phyloP scores from a whole-genome alignment of 1,284 basidiomycete species.

The Trichosporon inkin region DNA sequence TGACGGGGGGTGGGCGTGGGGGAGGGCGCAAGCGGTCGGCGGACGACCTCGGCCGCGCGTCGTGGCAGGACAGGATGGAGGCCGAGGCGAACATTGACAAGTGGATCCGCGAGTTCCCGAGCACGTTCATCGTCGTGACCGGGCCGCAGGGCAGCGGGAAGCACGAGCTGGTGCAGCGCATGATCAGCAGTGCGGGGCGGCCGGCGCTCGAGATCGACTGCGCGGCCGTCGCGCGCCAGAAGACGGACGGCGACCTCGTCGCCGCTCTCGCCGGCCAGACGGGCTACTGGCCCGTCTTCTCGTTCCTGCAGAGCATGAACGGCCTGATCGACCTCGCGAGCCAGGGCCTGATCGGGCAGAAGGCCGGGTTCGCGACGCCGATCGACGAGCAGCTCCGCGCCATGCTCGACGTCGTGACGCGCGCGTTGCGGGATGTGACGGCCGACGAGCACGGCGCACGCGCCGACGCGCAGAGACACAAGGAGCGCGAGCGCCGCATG shows the following conservation, averaged over 20 bases:
- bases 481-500: conserved; percentile 26
- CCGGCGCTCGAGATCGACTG: conserved; percentile 77
- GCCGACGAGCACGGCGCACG: conserved; percentile 50
- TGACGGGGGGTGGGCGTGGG: not conserved
- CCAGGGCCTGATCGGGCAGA: conserved; percentile 89
- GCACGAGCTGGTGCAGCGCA: conserved; percentile 61
- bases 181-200: conserved; percentile 60
- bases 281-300: conserved; percentile 80
- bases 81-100: conserved; percentile 62
- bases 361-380: conserved; percentile 82
- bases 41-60: conserved; percentile 21
- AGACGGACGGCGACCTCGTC: conserved; percentile 69
- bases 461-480: conserved; percentile 36
- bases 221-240: conserved; percentile 65
- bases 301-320: conserved; percentile 78
- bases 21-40: conserved; percentile 2
- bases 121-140: conserved; percentile 65
- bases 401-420: conserved; percentile 74
- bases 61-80: conserved; percentile 78
- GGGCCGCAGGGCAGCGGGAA: conserved; percentile 93
- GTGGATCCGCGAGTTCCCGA: conserved; percentile 42
- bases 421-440: conserved; percentile 63
- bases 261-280: conserved; percentile 70
- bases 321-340: conserved; percentile 88
- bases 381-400: conserved; percentile 80